Conservation (phyloP, 75 land plant genomes). For the Selaginella tamariscina region DNA sequence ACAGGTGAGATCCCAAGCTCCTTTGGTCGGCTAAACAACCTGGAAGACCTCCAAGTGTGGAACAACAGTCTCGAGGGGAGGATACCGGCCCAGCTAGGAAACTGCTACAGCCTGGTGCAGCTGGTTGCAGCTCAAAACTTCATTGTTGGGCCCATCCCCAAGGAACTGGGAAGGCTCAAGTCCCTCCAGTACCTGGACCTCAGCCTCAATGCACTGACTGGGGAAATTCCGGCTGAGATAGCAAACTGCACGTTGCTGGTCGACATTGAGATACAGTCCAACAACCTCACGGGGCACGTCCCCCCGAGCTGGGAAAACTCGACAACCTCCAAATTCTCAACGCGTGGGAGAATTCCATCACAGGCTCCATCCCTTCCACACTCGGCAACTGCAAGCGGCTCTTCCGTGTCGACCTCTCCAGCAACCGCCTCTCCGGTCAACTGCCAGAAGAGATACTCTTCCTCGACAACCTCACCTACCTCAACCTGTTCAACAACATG, state of each 20-base stretch:
- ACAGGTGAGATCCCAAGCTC: background rate
- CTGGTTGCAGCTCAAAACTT: background rate
- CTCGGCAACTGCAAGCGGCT: slow-evolving; percentile 22
- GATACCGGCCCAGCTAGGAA: background rate
- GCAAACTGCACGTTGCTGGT: slow-evolving; percentile 5
- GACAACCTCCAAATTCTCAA: slow-evolving; percentile 1
- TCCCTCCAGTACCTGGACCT: slow-evolving; percentile 4
- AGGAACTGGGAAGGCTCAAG: background rate
- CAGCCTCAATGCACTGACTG: background rate
- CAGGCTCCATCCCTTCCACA: slow-evolving; percentile 25
- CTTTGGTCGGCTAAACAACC: background rate
- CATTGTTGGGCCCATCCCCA: background rate
- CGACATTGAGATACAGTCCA: slow-evolving; percentile 1
- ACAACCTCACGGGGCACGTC: background rate
- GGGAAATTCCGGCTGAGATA: background rate
- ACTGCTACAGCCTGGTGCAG: background rate
- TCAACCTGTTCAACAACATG: background rate
- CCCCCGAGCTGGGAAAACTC: background rate
- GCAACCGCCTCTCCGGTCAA: background rate
- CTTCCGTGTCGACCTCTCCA: slow-evolving; percentile 2
- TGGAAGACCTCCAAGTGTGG: background rate
- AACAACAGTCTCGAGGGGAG: slow-evolving; percentile 5
- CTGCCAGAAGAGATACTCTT: background rate
- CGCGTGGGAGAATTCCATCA: background rate
- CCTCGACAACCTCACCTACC: background rate